phyloP scores from a whole-genome alignment of 1,284 basidiomycete genomes.

The Rhodotorula sp. region DNA sequence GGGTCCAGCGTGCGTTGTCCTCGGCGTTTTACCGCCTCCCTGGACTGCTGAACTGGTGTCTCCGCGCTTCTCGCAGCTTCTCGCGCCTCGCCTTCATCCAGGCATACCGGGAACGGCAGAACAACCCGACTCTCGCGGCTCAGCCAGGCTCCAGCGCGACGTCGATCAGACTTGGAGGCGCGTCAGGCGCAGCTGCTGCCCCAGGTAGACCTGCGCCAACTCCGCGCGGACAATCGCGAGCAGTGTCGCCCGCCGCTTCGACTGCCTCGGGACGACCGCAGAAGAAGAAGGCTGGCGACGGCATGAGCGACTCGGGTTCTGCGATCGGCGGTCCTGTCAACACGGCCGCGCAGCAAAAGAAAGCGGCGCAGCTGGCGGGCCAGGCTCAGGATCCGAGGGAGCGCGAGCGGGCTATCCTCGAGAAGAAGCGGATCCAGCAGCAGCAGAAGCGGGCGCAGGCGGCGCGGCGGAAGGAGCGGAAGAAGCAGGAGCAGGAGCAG shows the following conservation, averaged over 20 bases:
- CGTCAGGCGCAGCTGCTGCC: not conserved
- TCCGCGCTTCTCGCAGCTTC: constrained; percentile 22
- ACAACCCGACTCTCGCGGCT: constrained; percentile 26
- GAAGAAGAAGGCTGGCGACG: constrained; percentile 15
- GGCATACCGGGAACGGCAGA: constrained; percentile 41
- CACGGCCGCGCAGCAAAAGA: constrained; percentile 23
- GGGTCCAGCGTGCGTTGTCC: constrained; percentile 35
- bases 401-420: constrained; percentile 9
- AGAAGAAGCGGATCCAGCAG: constrained; percentile 8
- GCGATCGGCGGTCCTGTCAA: constrained; percentile 10
- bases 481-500: constrained; percentile 2
- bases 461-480: constrained; percentile 22
- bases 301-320: constrained; percentile 23
- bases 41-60: not conserved
- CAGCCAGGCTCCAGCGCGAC: constrained; percentile 29
- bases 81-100: constrained; percentile 44
- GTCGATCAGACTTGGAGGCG: constrained; percentile 25
- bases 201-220: not conserved
- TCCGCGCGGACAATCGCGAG: constrained; percentile 7
- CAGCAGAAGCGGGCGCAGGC: constrained; percentile 10
- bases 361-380: constrained; percentile 23
- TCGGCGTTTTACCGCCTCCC: not conserved
- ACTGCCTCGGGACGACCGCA: constrained; percentile 9
- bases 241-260: constrained; percentile 20
- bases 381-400: constrained; percentile 9